phyloP scores from a whole-genome alignment of 2,329 filamentous ascomycete species.

The Aspergillus luchuensis region DNA sequence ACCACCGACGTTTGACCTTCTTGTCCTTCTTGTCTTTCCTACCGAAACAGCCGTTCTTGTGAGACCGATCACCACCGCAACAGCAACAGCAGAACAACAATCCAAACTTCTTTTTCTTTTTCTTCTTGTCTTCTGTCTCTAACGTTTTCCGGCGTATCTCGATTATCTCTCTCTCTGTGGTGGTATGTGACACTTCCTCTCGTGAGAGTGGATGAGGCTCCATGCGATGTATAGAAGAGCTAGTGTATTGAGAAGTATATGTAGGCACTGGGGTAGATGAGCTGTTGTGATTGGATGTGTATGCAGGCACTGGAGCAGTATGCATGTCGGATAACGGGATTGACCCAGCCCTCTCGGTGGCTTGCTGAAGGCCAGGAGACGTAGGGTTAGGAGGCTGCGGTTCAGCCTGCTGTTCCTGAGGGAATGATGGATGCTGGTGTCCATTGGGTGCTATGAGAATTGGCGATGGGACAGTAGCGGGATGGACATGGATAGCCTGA shows the following conservation, averaged over 20 bases:
- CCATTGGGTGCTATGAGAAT: conserved; percentile 56
- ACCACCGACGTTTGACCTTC: conserved; percentile 64
- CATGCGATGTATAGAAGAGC: conserved; percentile 27
- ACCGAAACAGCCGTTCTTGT: conserved; percentile 64
- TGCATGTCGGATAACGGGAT: conserved; percentile 64
- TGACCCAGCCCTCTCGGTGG: conserved; percentile 64
- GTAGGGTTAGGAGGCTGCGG: conserved; percentile 60
- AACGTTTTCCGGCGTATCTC: conserved; percentile 57
- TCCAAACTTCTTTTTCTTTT: conserved; percentile 53
- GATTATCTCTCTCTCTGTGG: conserved; percentile 36
- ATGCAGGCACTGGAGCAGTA: conserved; percentile 35
- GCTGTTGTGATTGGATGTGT: conserved; percentile 33
- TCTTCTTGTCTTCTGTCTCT: conserved; percentile 68
- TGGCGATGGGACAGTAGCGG: conserved; percentile 47
- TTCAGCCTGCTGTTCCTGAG: conserved; percentile 50
- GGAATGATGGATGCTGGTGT: conserved; percentile 58
- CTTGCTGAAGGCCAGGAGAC: conserved; percentile 63
- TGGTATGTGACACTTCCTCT: conserved; percentile 27
- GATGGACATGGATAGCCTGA: conserved; percentile 17
- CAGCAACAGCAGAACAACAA: conserved; percentile 58
- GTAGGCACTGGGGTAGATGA: conserved; percentile 33
- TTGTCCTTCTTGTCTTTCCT: conserved; percentile 64
- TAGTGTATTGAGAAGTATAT: conserved; percentile 35
- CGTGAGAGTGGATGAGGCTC: conserved; percentile 27
- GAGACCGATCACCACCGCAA: conserved; percentile 63